These are phyloP conservation scores for Solanum boliviense DNA, from an alignment of 257 asterid genomes.

Conservation along the genomic window DNA sequence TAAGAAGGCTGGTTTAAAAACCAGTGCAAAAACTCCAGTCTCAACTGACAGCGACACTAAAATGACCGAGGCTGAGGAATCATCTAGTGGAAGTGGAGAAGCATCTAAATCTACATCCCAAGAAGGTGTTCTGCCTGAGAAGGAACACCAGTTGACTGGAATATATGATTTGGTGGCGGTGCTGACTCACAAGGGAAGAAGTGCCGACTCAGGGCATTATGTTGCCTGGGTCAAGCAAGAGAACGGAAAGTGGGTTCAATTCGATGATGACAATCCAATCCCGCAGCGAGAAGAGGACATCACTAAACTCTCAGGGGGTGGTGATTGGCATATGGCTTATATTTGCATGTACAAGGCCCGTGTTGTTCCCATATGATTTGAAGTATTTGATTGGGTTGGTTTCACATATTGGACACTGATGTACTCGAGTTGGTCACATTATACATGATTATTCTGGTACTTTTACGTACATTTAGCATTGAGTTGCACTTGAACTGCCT, in stretches of 20 bases:
- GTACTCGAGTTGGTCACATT: background rate
- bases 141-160: conserved; percentile 68
- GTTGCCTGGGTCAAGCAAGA: conserved; percentile 99
- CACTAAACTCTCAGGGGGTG: conserved; percentile 90
- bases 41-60: conserved; percentile 52
- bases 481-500: background rate
- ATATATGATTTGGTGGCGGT: conserved; percentile 92
- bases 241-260: conserved; percentile 89
- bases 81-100: conserved; percentile 48
- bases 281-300: conserved; percentile 91
- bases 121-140: conserved; percentile 57
- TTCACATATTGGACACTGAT: background rate
- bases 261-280: conserved; percentile 81
- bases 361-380: conserved; percentile 33
- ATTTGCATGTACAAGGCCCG: conserved; percentile 90
- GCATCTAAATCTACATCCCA: conserved; percentile 40
- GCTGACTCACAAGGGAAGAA: conserved; percentile 96
- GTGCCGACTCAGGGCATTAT: conserved; percentile 96
- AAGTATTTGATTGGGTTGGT: conserved; percentile 3
- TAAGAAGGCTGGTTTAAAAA: conserved; percentile 71
- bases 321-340: conserved; percentile 99
- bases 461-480: background rate
- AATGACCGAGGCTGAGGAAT: conserved; percentile 80
- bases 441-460: background rate
- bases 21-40: conserved; percentile 44